Conservation (phyloP, 2,329 filamentous ascomycete genomes). For the Apiospora saccharicola region DNA sequence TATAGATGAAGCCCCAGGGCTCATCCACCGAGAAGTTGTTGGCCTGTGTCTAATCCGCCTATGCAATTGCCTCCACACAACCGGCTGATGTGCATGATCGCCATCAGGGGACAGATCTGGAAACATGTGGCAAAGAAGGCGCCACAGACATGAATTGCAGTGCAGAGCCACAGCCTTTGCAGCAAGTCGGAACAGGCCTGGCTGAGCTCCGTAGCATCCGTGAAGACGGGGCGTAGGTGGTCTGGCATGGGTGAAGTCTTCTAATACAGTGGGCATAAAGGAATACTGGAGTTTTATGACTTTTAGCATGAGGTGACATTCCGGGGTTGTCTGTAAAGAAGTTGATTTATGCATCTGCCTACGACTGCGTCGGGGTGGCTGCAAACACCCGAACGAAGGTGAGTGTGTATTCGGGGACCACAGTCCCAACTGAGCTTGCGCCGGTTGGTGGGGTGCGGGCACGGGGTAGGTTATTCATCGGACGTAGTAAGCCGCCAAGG, state of each 20-base stretch:
- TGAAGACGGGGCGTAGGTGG: not conserved
- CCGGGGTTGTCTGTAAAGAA: not conserved
- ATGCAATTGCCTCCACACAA: not conserved
- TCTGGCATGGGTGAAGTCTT: not conserved
- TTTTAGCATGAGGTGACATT: not conserved
- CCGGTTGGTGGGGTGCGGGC: not conserved
- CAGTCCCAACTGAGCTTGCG: not conserved
- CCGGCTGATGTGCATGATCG: not conserved
- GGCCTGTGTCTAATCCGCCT: not conserved
- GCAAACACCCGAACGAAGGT: not conserved
- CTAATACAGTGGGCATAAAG: not conserved
- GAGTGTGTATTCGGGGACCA: not conserved
- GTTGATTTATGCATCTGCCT: not conserved
- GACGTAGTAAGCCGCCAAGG: conserved; percentile 15
- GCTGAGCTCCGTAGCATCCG: not conserved
- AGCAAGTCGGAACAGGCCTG: not conserved
- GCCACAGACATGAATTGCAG: not conserved
- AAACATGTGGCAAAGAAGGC: not conserved
- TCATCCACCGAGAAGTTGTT: not conserved
- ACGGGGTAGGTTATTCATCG: not conserved
- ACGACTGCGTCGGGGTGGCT: not conserved
- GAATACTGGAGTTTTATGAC: not conserved
- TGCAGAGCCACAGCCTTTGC: not conserved
- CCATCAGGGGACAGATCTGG: not conserved
- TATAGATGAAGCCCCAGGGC: not conserved